Evolutionary conservation across 306 rosid species (phyloP).

Genomic region (Cicer judaicum): DNA sequence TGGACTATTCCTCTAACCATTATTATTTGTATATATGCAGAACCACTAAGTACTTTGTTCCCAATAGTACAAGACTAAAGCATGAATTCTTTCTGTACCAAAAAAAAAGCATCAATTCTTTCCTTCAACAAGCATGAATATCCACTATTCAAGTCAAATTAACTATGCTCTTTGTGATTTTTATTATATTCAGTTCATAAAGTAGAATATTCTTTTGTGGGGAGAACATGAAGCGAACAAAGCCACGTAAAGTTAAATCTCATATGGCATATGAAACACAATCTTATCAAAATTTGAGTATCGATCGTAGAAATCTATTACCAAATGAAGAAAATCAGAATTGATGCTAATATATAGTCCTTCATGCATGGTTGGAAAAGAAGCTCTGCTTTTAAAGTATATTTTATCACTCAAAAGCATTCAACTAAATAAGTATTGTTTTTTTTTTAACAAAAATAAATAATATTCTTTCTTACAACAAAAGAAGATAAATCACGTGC

Average conservation of each 20-base stretch:
- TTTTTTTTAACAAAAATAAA: not conserved
- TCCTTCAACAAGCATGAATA: slow-evolving; percentile 33
- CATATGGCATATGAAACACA: slow-evolving; percentile 33
- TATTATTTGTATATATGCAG: not conserved
- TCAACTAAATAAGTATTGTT: not conserved
- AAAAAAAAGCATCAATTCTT: slow-evolving; percentile 24
- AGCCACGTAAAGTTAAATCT: slow-evolving; percentile 36
- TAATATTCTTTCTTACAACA: slow-evolving; percentile 30
- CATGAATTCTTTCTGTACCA: slow-evolving; percentile 12
- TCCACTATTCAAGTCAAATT: slow-evolving; percentile 46
- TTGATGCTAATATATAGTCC: slow-evolving; percentile 39
- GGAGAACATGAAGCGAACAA: slow-evolving; percentile 27
- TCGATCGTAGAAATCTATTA: slow-evolving; percentile 25
- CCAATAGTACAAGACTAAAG: slow-evolving; percentile 34
- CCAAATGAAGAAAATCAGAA: slow-evolving; percentile 45
- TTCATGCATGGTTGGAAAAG: slow-evolving; percentile 50
- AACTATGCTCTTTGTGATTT: slow-evolving; percentile 1
- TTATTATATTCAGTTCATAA: slow-evolving; percentile 36
- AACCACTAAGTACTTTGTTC: slow-evolving; percentile 3
- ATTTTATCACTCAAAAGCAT: slow-evolving; percentile 44
- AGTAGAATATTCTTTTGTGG: slow-evolving; percentile 40
- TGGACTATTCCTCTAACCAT: not conserved
- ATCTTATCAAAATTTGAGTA: slow-evolving; percentile 30
- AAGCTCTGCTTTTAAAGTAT: slow-evolving; percentile 49
- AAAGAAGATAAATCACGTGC: slow-evolving; percentile 48